Base-by-base conservation (phyloP, 1,284 basidiomycete genomes). In the Leccinum fuscescens region DNA sequence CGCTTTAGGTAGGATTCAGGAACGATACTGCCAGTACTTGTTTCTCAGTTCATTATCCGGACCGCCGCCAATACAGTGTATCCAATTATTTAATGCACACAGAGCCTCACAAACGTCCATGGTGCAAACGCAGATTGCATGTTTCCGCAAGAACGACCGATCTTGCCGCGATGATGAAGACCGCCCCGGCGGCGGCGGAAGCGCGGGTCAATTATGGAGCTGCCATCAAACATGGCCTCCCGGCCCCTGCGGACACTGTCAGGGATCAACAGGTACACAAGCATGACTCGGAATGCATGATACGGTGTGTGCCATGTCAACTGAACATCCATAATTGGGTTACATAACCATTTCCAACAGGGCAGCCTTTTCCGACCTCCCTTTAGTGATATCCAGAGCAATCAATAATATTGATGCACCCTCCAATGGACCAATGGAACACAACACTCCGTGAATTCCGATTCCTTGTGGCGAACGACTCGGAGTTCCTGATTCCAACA, bases 111-210 rank as follows among this genome's bases (percentile, higher is more conserved):
- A 35, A 35, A 35, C 35, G 4, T 46, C 8, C 20, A 15, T 24
- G 15, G 20, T n/a, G 8, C 49, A 29, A 49, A 50, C n/a, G 11
- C 27, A 29, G 49, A 51, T 50, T 15, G 15, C 5, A 29, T 17
- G 27, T 46, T 29, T 6, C 27, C 8, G 15, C 27, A 17, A 51
- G 49, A 33, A 52, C 29, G 17, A 31, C 54, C 54, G 35, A 44
- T 51, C 58, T 52, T 59, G 35, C 57, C 58, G 58, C 57, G 58
- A 59, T 33, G 48, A 48, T 59, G 27, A 50, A 20, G 42, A 3
- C 42, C 33, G 62, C 17, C 17, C 8, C 50, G 50, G 56, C 57
- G 50, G 56, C 42, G 61, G 48, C 20, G 48, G 49, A 63, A 52
- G 56, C 31, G 42, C 20, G 9, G 17, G 2, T 22, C 57, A 24